Evolutionary conservation across 2,329 filamentous ascomycete genomes (phyloP), one percentile per base, ranked within the genome.

Genomic region (Aspergillus eucalypticola): DNA sequence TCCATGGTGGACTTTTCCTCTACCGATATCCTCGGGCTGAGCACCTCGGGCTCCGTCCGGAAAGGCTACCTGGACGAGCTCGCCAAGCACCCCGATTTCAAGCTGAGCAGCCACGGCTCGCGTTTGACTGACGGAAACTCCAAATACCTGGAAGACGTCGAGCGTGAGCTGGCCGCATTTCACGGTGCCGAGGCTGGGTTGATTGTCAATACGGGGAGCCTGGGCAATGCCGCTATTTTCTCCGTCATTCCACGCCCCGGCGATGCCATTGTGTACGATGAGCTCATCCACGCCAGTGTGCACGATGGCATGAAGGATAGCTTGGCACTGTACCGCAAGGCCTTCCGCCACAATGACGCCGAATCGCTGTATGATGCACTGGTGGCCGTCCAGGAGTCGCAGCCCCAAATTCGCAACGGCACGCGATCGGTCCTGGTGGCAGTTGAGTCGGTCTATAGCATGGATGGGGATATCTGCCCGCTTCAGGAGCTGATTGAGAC

Each of bases 221-320:
- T 86, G 58, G 85, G 83, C 6, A 87, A 87, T 62, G 76, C 79
- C 0, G 84, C 82, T 0, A 71, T 87, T 2, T 81, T 86, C 29
- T 70, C 76, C 11, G 83, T 80, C 50, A 75, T 83, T 1, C 82
- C 84, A 5, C 83, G 83, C 60, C 72, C 70, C 0, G 82, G 79
- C 0, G 85, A 87, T 66, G 68, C 79, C 0, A 77, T 91, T 15
- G 72, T 91, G 0, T 86, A 88, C 62, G 88, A 91, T 62, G 86
- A 86, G 67, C 78, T 86, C 25, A 83, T 90, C 5, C 89, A 90
- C 65, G 89, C 88, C 0, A 90, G 86, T 60, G 85, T 88, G 3
- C 88, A 90, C 59, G 88, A 90, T 69, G 88, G 88, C 0, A 88
- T 90, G 84, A 79, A 79, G 32, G 62, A 85, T 29, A 84, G 83